Percentiles rank a stretch among this genome's conserved stretches.
Evolutionary conservation across 257 asterid species (phyloP).

Genomic region (Scutellaria barbata): DNA sequence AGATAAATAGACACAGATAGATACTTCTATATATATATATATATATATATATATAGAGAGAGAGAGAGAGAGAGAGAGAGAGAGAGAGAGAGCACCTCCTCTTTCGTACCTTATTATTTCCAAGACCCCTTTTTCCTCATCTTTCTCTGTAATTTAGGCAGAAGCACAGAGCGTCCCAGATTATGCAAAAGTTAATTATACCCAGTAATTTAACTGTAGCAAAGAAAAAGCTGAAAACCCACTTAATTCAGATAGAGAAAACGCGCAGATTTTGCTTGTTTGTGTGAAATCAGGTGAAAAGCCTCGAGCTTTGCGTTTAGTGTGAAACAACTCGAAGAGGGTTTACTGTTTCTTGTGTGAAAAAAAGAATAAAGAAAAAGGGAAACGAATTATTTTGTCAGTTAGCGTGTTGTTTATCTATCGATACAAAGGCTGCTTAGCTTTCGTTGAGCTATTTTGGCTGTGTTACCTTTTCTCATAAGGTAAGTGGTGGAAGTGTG

Average conservation of each 20-base stretch:
- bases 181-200: constrained; percentile 19
- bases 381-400: constrained; percentile 43
- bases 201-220: constrained; percentile 19
- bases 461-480: constrained; percentile 51
- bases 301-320: constrained; percentile 5
- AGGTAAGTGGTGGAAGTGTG: constrained; percentile 46
- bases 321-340: neutral
- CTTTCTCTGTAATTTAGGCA: neutral
- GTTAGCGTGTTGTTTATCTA: constrained; percentile 46
- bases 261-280: neutral
- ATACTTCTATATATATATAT: no score
- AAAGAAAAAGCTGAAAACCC: constrained; percentile 12
- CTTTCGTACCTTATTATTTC: no score
- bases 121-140: constrained; percentile 5
- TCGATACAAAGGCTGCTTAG: constrained; percentile 43
- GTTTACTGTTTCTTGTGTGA: constrained; percentile 20
- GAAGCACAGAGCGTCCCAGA: constrained; percentile 10
- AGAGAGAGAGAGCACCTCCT: constrained; percentile 19
- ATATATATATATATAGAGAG: no score
- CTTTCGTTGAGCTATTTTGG: constrained; percentile 70
- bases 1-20: neutral
- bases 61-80: constrained; percentile 8
- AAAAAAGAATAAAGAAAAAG: neutral
- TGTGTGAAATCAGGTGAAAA: constrained; percentile 31
- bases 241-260: constrained; percentile 15